These are phyloP conservation scores for Sistotremastrum suecicum DNA, from an alignment of 768 basidiomycete genomes.

Conservation along the genomic window DNA sequence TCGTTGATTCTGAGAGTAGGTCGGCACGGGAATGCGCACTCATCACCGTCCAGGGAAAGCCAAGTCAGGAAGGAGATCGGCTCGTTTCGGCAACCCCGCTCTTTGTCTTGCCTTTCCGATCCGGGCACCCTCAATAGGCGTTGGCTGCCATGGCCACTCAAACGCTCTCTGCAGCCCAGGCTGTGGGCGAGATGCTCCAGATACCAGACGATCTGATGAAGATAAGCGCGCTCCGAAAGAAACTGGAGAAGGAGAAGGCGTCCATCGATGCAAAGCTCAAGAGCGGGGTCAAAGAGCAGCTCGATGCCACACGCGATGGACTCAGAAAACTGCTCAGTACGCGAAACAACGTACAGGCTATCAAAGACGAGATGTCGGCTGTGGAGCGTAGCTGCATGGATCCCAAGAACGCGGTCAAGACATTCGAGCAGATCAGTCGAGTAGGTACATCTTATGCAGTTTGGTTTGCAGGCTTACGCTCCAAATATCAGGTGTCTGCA, in stretches of 20 bases:
- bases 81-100: too few relatives aligned
- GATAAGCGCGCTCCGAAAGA: slow-evolving; percentile 78
- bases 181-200: slow-evolving; percentile 80
- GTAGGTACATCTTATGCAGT: slow-evolving; percentile 30
- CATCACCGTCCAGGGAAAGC: too few relatives aligned
- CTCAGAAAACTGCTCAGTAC: slow-evolving; percentile 69
- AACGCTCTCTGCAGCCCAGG: slow-evolving; percentile 67
- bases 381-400: slow-evolving; percentile 67
- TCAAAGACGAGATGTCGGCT: slow-evolving; percentile 77
- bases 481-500: slow-evolving; percentile 61
- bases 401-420: slow-evolving; percentile 61
- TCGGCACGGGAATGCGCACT: too few relatives aligned
- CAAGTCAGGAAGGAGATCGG: too few relatives aligned
- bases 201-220: slow-evolving; percentile 90
- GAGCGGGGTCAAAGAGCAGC: slow-evolving; percentile 83
- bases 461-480: not conserved
- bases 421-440: slow-evolving; percentile 91
- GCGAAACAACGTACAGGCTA: slow-evolving; percentile 58
- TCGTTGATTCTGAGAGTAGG: too few relatives aligned
- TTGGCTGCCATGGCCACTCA: slow-evolving; percentile 28
- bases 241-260: slow-evolving; percentile 91
- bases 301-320: slow-evolving; percentile 82
- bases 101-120: too few relatives aligned
- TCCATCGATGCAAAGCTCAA: slow-evolving; percentile 85
- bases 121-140: too few relatives aligned